Conservation (phyloP, 371 early-diverging fungal species). For the Nosema muscidifuracis region DNA sequence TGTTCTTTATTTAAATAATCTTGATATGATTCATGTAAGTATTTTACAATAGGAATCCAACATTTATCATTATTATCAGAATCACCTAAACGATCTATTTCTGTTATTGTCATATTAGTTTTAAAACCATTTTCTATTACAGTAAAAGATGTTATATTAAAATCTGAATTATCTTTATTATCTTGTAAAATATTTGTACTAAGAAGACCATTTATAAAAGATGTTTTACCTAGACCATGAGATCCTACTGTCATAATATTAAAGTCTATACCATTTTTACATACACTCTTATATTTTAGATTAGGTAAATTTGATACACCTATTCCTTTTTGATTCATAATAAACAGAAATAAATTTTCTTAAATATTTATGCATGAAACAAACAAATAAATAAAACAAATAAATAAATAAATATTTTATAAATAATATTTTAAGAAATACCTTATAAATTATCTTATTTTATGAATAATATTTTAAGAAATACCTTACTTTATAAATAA, state of each 20-base stretch:
- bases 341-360: constrained; percentile 4
- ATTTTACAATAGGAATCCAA: constrained; percentile 45
- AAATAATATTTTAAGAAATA: too few relatives aligned
- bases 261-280: constrained; percentile 80
- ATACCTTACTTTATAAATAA: too few relatives aligned
- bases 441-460: too few relatives aligned
- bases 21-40: constrained; percentile 44
- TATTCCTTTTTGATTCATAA: constrained; percentile 61
- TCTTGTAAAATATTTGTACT: constrained; percentile 65
- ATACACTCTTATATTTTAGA: constrained; percentile 85
- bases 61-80: constrained; percentile 30
- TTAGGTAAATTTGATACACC: constrained; percentile 95
- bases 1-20: constrained; percentile 52
- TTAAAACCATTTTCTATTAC: constrained; percentile 46
- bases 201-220: constrained; percentile 73
- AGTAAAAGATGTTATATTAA: constrained; percentile 28
- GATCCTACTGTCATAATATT: constrained; percentile 89
- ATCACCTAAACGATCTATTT: constrained; percentile 59
- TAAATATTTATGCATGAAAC: neutral
- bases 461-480: too few relatives aligned
- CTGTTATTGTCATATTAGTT: constrained; percentile 52
- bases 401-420: neutral
- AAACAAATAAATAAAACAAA: neutral
- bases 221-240: constrained; percentile 61
- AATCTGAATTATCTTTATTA: neutral